A percentile compares a stretch with the other conserved stretches of the same genome.
These are phyloP conservation scores for Leptographium galeiforme DNA, from an alignment of 2,329 filamentous ascomycete species.

Conservation along the genomic window DNA sequence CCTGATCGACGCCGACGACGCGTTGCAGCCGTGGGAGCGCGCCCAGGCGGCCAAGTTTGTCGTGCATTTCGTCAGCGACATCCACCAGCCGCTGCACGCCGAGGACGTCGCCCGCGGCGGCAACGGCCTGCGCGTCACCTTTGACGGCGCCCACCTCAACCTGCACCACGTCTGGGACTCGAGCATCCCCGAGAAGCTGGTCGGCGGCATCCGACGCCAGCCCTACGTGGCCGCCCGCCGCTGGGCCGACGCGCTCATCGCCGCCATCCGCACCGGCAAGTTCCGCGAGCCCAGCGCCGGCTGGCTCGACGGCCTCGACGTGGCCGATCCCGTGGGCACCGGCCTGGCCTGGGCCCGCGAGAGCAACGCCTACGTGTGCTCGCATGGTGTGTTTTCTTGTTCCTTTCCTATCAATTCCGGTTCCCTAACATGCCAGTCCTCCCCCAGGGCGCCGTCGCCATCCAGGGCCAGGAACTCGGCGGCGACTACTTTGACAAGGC, in stretches of 20 bases:
- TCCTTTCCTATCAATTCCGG: no score
- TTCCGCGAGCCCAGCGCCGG: conserved; percentile 32
- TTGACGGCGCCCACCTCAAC: conserved; percentile 43
- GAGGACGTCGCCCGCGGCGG: conserved; percentile 52
- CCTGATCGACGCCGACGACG: conserved; percentile 26
- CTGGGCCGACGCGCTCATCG: conserved; percentile 44
- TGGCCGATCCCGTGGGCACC: conserved; percentile 39
- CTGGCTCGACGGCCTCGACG: conserved; percentile 46
- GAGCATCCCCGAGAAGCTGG: conserved; percentile 50
- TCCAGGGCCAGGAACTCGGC: conserved; percentile 45
- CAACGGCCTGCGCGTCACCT: conserved; percentile 53
- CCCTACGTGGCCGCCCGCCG: conserved; percentile 34
- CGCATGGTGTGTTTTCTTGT: conserved; percentile 35
- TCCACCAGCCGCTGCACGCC: conserved; percentile 55
- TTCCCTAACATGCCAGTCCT: conserved; percentile 33
- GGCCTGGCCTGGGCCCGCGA: conserved; percentile 51
- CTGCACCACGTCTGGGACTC: conserved; percentile 65
- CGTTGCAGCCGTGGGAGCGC: conserved; percentile 30
- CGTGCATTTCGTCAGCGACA: conserved; percentile 55
- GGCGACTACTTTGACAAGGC: conserved; percentile 48
- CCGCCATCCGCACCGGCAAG: conserved; percentile 40
- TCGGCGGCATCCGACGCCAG: conserved; percentile 41
- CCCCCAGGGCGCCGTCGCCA: conserved; percentile 44
- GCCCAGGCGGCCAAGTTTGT: conserved; percentile 53
- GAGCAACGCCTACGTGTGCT: conserved; percentile 48